Evolutionary conservation across 169 alveolate species (phyloP), one percentile per base, ranked within the genome.

Genomic region (Cryptosporidium felis): DNA sequence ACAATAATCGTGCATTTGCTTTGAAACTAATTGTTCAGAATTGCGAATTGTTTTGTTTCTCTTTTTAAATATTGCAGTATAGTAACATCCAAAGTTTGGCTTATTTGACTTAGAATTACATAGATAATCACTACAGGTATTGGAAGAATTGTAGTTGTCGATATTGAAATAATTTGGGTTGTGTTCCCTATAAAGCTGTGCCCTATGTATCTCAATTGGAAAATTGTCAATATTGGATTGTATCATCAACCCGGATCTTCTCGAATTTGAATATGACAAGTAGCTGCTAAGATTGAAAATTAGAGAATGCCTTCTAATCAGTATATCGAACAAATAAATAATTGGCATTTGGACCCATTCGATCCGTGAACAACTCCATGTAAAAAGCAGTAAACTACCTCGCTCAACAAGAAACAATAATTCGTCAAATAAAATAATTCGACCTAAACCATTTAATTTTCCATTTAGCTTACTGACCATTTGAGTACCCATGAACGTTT

Each of bases 171-270:
- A n/a, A n/a, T n/a, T n/a, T n/a, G n/a, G n/a, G n/a, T n/a, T n/a
- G n/a, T n/a, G n/a, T n/a, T n/a, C n/a, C n/a, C n/a, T n/a, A n/a
- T n/a, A n/a, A n/a, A n/a, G n/a, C n/a, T n/a, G n/a, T n/a, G n/a
- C n/a, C n/a, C n/a, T n/a, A n/a, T n/a, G n/a, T n/a, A n/a, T n/a
- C n/a, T n/a, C n/a, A n/a, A n/a, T n/a, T n/a, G n/a, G n/a, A n/a
- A n/a, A n/a, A n/a, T n/a, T n/a, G n/a, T n/a, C n/a, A n/a, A n/a
- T n/a, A n/a, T n/a, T n/a, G n/a, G n/a, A n/a, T n/a, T n/a, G n/a
- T n/a, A n/a, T n/a, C n/a, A n/a, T n/a, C n/a, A n/a, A 46, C n/a
- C 81, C 81, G 12, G 81, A 65, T 46, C 81, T 65, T 47, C 60
- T 65, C 59, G 45, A 46, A 14, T n/a, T 44, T 14, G 81, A 65